A percentile compares a stretch with the other conserved stretches of the same genome.
Conservation (phyloP, 1,284 basidiomycete genomes). For the Leccinum colubrinum region DNA sequence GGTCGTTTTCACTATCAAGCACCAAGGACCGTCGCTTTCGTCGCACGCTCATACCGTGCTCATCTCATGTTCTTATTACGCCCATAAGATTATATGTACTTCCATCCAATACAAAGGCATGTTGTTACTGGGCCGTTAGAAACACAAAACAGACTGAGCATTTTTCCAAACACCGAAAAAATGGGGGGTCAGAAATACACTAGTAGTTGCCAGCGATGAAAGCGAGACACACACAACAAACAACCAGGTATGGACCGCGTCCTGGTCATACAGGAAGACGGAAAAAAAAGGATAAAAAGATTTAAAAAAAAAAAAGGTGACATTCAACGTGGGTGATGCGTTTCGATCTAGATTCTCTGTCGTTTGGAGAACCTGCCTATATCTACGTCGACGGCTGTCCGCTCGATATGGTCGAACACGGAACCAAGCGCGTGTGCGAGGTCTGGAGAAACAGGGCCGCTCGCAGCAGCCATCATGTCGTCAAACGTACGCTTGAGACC, state of each 20-base stretch:
- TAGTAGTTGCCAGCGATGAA: background rate
- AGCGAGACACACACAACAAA: background rate
- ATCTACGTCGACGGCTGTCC: slow-evolving; percentile 27
- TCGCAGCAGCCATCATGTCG: slow-evolving; percentile 30
- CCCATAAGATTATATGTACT: slow-evolving; percentile 7
- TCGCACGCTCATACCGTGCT: background rate
- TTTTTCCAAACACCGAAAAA: background rate
- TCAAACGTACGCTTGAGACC: slow-evolving; percentile 33
- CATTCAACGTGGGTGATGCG: background rate
- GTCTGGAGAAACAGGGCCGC: slow-evolving; percentile 30
- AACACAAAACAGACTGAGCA: background rate
- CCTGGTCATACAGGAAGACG: background rate
- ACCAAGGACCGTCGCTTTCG: background rate
- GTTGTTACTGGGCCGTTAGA: slow-evolving; percentile 5
- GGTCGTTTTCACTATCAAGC: background rate
- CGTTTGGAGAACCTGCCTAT: slow-evolving; percentile 25
- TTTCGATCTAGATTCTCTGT: slow-evolving; percentile 22
- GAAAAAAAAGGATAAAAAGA: background rate
- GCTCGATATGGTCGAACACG: slow-evolving; percentile 35
- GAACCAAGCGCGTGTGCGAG: slow-evolving; percentile 32
- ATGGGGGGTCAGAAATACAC: slow-evolving; percentile 3
- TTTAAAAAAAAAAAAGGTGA: background rate
- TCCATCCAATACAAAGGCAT: slow-evolving; percentile 14
- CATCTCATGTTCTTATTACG: slow-evolving; percentile 9
- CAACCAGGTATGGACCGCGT: background rate